These are phyloP conservation scores for Fraxinus angustifolia DNA, from an alignment of 305 asterid genomes.

Conservation along the genomic window DNA sequence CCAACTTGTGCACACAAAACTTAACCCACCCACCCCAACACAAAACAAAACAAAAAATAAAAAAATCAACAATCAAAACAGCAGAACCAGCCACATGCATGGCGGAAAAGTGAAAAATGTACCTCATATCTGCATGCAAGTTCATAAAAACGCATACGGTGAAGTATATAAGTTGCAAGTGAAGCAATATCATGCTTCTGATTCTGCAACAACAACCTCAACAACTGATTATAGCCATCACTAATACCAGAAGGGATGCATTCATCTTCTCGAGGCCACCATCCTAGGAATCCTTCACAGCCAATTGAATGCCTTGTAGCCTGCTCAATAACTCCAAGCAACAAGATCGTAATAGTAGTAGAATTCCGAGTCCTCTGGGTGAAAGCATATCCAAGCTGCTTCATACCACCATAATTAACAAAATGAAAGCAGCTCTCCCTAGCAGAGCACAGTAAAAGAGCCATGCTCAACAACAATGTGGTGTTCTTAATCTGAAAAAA, in stretches of 20 bases:
- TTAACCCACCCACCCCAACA: background rate
- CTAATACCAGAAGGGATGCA: conserved; percentile 67
- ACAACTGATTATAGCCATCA: conserved; percentile 77
- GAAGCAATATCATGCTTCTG: conserved; percentile 90
- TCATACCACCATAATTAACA: conserved; percentile 80
- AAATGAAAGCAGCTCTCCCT: conserved; percentile 82
- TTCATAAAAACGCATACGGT: conserved; percentile 83
- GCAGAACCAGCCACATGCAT: conserved; percentile 6
- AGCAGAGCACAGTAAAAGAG: conserved; percentile 74
- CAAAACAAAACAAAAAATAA: too few relatives aligned
- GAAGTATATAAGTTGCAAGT: conserved; percentile 75
- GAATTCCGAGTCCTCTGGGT: conserved; percentile 42
- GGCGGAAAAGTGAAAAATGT: conserved; percentile 27
- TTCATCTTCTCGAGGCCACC: conserved; percentile 86
- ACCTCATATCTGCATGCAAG: conserved; percentile 95
- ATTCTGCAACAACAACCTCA: conserved; percentile 78
- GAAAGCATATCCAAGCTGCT: conserved; percentile 72
- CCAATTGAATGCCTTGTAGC: conserved; percentile 85
- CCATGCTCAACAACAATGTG: conserved; percentile 58
- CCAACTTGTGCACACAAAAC: background rate
- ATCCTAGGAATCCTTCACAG: conserved; percentile 85
- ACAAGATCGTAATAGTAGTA: conserved; percentile 51
- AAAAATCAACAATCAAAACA: background rate
- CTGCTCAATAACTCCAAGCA: conserved; percentile 83
- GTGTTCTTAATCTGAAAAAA: conserved; percentile 64